Evolutionary conservation across 2,329 filamentous ascomycete genomes (phyloP), one percentile per base, ranked within the genome.

Genomic region (Fragosphaeria purpurea): DNA sequence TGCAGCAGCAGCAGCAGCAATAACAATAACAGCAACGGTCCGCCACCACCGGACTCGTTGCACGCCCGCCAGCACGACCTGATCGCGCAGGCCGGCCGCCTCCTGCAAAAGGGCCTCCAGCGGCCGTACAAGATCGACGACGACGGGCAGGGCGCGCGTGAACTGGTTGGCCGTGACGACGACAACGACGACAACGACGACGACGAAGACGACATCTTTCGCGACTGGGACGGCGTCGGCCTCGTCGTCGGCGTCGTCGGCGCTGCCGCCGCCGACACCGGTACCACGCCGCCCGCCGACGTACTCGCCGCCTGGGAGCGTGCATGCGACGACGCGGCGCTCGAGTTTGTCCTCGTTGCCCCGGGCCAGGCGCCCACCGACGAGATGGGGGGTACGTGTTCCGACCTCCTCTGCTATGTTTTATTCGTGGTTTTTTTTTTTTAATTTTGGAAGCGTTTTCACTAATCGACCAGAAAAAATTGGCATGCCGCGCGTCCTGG

Each of bases 251-350:
- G 76, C 0, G 71, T 85, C 34, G 74, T 70, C 30, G 67, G 67
- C 43, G 62, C 61, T 33, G 51, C 39, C 38, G 2, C 41, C 51
- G 12, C 44, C 48, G 62, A 61, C 35, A 50, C 39, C 38, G 2
- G 39, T 49, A 11, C 44, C 48, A 4, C 46, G 22, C 6, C 35
- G 3, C 11, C 35, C 7, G 57, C 63, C 13, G 62, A 62, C 35
- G 69, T 71, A 39, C 64, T 74, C 10, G 77, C 80, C 33, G 73
- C 76, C 54, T 83, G 79, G 80, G 81, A 85, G 57, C 79, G 80
- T 50, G 57, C 73, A 30, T 81, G 77, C 58, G 72, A 71, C 4
- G 75, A 76, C 51, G 70, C 63, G 38, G 77, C 79, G 2, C 64
- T 85, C 56, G 82, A 86, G 67, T 84, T 80, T 66, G 76, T 85